These are phyloP conservation scores for Inga laurina DNA, from an alignment of 306 rosid genomes.

Conservation along the genomic window DNA sequence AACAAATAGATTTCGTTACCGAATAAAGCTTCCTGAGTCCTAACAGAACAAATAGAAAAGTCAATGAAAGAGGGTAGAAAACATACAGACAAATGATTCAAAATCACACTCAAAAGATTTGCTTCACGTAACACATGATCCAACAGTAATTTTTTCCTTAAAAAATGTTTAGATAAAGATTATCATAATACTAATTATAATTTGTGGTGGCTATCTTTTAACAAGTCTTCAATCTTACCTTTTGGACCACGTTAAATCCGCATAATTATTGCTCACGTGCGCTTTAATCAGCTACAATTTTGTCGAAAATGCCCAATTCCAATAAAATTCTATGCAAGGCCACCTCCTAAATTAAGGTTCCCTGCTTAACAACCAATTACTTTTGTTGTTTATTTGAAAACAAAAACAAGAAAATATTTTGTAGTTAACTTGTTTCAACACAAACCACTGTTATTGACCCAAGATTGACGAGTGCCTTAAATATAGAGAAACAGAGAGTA, in stretches of 20 bases:
- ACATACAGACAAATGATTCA: not conserved
- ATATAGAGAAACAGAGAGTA: not conserved
- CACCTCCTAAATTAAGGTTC: not conserved
- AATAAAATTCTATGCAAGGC: not conserved
- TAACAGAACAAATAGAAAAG: constrained; percentile 5
- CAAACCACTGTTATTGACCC: not conserved
- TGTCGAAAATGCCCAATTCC: not conserved
- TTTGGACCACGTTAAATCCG: not conserved
- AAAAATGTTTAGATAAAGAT: not conserved
- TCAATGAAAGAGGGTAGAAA: not conserved
- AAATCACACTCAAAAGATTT: not conserved
- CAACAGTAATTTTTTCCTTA: not conserved
- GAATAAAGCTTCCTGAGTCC: not conserved
- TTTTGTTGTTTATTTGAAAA: too few species aligned
- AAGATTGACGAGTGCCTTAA: not conserved
- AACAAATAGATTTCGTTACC: not conserved
- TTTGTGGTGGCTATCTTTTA: too few species aligned
- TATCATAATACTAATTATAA: not conserved
- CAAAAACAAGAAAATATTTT: too few species aligned
- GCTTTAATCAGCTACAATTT: too few species aligned
- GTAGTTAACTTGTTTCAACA: not conserved
- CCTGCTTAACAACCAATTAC: not conserved
- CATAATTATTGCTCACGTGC: too few species aligned
- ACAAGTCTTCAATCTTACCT: not conserved
- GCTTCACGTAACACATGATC: constrained; percentile 5